Conservation (phyloP, 805 yeast species). For the Ogataea chonburiensis region DNA sequence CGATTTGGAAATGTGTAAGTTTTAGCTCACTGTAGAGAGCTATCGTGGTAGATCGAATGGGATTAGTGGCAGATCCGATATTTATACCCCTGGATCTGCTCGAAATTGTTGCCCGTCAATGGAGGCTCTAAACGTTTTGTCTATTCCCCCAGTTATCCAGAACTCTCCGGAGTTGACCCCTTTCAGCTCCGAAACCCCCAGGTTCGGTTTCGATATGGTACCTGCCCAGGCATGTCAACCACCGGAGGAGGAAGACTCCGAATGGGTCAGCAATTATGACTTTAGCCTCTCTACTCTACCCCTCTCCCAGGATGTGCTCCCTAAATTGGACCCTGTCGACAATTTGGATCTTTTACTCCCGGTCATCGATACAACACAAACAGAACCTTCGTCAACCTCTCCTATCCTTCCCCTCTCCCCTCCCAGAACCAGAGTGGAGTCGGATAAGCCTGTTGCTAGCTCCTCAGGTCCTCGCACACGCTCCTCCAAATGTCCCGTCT, state of each 20-base stretch:
- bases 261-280: slow-evolving; percentile 6
- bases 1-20: slow-evolving; percentile 6
- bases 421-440: no score
- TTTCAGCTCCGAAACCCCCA: slow-evolving; percentile 3
- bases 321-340: slow-evolving; percentile 1
- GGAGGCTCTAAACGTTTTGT: slow-evolving; percentile 5
- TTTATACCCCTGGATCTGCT: slow-evolving; percentile 4
- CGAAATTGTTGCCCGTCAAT: neutral
- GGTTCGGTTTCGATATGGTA: slow-evolving; percentile 20
- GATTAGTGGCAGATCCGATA: slow-evolving; percentile 5
- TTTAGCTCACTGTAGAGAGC: slow-evolving; percentile 4
- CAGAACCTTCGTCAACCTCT: no score
- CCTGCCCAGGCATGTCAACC: slow-evolving; percentile 28
- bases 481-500: slow-evolving; percentile 43
- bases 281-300: neutral
- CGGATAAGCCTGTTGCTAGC: no score
- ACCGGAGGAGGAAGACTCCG: slow-evolving; percentile 7
- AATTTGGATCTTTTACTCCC: no score
- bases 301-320: neutral
- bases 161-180: neutral
- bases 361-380: no score
- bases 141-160: neutral
- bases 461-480: slow-evolving; percentile 1
- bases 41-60: slow-evolving; percentile 2
- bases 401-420: no score